Base-by-base conservation (phyloP, 192 early-diverging fungal species). In the Backusella luteola region DNA sequence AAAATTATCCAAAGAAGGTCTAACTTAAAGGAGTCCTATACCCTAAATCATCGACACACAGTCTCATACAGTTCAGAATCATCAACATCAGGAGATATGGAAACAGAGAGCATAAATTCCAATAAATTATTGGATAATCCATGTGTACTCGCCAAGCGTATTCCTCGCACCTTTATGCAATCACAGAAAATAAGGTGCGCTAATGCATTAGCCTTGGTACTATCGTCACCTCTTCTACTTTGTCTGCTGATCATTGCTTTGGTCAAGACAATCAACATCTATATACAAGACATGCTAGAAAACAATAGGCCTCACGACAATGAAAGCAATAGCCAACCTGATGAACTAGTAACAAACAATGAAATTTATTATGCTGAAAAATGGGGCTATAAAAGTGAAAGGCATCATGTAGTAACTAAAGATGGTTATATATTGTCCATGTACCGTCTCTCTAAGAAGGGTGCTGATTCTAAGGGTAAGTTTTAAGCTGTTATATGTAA, bases 351-450 rank as follows among this genome's bases (percentile, higher is more conserved):
- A 9, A 77, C 63, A 35, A 14, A 46, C 9, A 76, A 77, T 44
- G 79, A 81, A 59, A 39, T 29, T 2, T 73, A 76, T 71, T 81
- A 81, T 67, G 59, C 71, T 34, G 38, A n/a, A 4, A 32, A 52
- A 23, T 81, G 79, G 79, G 79, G 79, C 21, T 81, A 81, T 41
- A n/a, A 69, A 3, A 67, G 76, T 41, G 44, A 73, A 32, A 7
- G 12, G 34, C 72, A 76, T 46, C 42, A 69, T 12, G 71, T 68
- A 0, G 35, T 74, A 5, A 81, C 80, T 14, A n/a, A 73, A 15
- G 80, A 81, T 70, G 76, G 80, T 2, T 74, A 77, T 44, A 34
- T 77, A 21, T 36, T 81, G 4, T 38, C 6, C 0, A 73, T 81
- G 21, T 76, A 81, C 34, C 69, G 75, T 3, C 36, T 81, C 11